A percentile compares a stretch with the other conserved stretches of the same genome.
These are phyloP conservation scores for Chlamydomonas schloesseri DNA, from an alignment of 139 green algal species.

Conservation along the genomic window DNA sequence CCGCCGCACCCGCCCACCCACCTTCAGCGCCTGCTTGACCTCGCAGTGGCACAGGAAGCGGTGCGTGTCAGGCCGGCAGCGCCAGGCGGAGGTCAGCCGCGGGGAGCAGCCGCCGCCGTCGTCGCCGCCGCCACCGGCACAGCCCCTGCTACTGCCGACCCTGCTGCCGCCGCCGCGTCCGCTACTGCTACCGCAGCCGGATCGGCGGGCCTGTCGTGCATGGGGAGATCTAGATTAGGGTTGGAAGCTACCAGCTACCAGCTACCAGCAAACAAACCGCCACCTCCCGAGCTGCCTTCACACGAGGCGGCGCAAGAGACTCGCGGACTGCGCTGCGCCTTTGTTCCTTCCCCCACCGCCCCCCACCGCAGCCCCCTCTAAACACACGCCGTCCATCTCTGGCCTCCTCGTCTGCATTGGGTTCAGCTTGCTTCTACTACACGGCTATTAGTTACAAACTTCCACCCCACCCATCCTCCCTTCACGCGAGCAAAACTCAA, in stretches of 20 bases:
- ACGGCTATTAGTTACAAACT: no score
- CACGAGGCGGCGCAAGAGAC: background rate
- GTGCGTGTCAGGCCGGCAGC: conserved; percentile 6
- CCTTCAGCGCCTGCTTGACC: conserved; percentile 1
- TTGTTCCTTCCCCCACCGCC: background rate
- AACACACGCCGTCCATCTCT: no score
- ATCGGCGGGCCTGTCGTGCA: no score
- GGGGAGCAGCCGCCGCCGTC: background rate
- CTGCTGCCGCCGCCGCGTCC: background rate
- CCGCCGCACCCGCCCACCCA: background rate
- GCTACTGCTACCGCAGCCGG: background rate
- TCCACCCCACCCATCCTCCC: no score
- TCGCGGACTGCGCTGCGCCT: no score
- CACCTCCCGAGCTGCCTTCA: background rate
- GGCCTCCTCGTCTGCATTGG: no score
- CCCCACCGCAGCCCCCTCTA: no score
- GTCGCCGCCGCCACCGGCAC: background rate
- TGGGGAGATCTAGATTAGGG: background rate
- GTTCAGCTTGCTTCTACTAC: no score
- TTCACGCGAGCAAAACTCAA: no score
- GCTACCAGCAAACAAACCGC: no score
- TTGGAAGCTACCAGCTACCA: no score
- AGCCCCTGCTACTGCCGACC: background rate
- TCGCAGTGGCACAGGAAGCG: conserved; percentile 40
- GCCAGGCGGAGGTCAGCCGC: conserved; percentile 9